Evolutionary conservation across 2,329 filamentous ascomycete genomes (phyloP).

Genomic region (Thelonectria rubi): DNA sequence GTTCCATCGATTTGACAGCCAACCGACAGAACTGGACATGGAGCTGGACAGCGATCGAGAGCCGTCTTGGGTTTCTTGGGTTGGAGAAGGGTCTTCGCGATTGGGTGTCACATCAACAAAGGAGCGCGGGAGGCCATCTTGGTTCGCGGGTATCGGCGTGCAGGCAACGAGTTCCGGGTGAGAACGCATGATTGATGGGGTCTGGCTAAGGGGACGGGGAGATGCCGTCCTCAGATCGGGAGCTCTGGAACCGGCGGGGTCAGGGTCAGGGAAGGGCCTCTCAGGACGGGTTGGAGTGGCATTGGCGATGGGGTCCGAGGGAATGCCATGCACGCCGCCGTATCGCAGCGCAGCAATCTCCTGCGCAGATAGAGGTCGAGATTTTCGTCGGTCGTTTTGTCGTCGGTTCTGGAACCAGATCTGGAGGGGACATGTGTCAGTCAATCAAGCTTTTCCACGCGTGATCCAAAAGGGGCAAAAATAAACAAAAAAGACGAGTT

Average conservation of each 20-base stretch:
- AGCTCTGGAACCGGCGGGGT: constrained; percentile 39
- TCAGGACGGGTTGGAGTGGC: constrained; percentile 42
- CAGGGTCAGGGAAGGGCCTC: constrained; percentile 40
- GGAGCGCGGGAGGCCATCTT: constrained; percentile 31
- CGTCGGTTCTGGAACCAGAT: constrained; percentile 98
- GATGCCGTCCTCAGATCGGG: constrained; percentile 39
- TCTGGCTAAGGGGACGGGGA: constrained; percentile 38
- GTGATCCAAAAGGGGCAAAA: neutral
- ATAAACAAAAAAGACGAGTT: neutral
- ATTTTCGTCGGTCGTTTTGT: constrained; percentile 91
- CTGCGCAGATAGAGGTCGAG: constrained; percentile 80
- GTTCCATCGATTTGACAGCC: constrained; percentile 67
- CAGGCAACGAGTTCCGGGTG: constrained; percentile 38
- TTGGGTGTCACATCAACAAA: constrained; percentile 38
- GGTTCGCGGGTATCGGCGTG: constrained; percentile 38
- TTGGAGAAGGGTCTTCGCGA: constrained; percentile 40
- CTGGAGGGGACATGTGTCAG: constrained; percentile 56
- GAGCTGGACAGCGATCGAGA: constrained; percentile 49
- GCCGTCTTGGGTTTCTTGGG: constrained; percentile 42
- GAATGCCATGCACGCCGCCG: constrained; percentile 62
- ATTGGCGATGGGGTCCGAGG: constrained; percentile 54
- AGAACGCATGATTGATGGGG: constrained; percentile 40
- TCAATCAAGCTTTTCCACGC: constrained; percentile 20
- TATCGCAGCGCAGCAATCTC: constrained; percentile 73
- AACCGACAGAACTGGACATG: constrained; percentile 57